These are phyloP conservation scores for Mallotus nudiflorus DNA, from an alignment of 345 rosid genomes.

Conservation along the genomic window DNA sequence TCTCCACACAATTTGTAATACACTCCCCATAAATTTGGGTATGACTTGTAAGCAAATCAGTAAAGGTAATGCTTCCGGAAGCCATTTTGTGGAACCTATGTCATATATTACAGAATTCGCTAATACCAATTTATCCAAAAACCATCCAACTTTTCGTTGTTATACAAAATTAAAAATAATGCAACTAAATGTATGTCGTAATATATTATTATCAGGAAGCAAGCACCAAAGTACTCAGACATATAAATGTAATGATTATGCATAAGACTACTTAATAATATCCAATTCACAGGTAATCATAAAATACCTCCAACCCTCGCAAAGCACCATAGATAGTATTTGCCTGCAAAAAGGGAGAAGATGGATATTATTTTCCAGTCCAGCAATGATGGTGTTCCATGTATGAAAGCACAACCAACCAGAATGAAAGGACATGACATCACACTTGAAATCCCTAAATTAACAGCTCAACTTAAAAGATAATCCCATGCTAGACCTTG, in stretches of 20 bases:
- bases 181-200: too few species aligned
- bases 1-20: too few species aligned
- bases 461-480: neutral
- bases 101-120: neutral
- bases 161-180: neutral
- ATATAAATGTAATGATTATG: neutral
- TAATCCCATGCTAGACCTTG: neutral
- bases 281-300: neutral
- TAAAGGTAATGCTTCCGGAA: neutral
- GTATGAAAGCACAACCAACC: neutral
- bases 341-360: constrained; percentile 51
- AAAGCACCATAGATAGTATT: constrained; percentile 86
- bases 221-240: too few species aligned
- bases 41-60: too few species aligned
- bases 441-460: neutral
- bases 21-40: too few species aligned
- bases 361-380: neutral
- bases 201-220: too few species aligned
- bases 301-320: constrained; percentile 88
- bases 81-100: neutral
- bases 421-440: neutral
- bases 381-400: neutral
- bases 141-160: neutral
- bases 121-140: neutral
- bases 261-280: constrained; percentile 1